These are phyloP conservation scores for Primulina tabacum DNA, from an alignment of 257 asterid genomes.

Conservation along the genomic window DNA sequence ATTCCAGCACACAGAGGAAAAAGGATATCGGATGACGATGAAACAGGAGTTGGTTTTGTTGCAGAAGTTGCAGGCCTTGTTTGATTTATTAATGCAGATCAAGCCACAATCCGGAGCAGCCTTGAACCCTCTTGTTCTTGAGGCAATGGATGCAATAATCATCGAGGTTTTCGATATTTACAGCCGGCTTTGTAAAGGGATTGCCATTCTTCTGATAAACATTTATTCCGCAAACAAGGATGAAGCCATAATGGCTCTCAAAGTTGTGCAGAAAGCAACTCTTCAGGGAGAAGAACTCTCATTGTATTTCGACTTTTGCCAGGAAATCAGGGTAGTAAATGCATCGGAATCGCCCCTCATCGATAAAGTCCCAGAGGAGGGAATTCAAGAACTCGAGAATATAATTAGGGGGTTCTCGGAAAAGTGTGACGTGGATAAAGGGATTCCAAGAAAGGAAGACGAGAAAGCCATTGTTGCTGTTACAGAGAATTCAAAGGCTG, in stretches of 20 bases:
- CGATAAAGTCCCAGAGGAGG: constrained; percentile 56
- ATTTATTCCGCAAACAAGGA: constrained; percentile 44
- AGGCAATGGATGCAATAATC: constrained; percentile 65
- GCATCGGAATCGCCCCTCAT: constrained; percentile 49
- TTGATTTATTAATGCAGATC: constrained; percentile 57
- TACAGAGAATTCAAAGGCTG: neutral
- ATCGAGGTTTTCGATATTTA: constrained; percentile 65
- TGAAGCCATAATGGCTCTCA: constrained; percentile 58
- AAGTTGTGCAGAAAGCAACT: constrained; percentile 49
- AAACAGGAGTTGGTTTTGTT: constrained; percentile 42
- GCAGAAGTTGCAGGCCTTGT: constrained; percentile 52
- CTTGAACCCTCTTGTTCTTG: constrained; percentile 45
- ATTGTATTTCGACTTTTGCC: constrained; percentile 54
- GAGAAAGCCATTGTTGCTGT: constrained; percentile 29
- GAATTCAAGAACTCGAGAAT: constrained; percentile 57
- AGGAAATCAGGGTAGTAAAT: constrained; percentile 54
- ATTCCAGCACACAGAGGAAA: constrained; percentile 38
- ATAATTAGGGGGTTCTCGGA: constrained; percentile 41
- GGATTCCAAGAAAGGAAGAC: constrained; percentile 3
- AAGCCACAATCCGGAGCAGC: constrained; percentile 47
- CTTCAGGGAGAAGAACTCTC: constrained; percentile 59
- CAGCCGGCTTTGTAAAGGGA: constrained; percentile 60
- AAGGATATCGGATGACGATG: constrained; percentile 23
- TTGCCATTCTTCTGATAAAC: constrained; percentile 47
- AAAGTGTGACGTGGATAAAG: neutral